Evolutionary conservation across 208 protist species (phyloP), one percentile per base, ranked within the genome.

Genomic region (Novymonas esmeraldas): DNA sequence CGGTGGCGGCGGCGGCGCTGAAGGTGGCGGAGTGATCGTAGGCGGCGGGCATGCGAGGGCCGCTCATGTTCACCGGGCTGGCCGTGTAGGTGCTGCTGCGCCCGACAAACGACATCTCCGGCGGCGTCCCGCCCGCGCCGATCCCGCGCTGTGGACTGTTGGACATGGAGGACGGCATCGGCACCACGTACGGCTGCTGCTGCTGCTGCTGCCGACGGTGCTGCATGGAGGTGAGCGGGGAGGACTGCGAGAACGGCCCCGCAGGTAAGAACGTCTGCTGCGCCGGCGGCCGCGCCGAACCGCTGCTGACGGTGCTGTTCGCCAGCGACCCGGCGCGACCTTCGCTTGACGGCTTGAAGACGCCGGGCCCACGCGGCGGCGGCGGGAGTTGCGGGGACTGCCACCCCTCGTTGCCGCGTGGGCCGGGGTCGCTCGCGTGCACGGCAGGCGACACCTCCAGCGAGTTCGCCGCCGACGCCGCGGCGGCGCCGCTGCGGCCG

Each of bases 101-200:
- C 39, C 33, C 24, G 36, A 48, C 38, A 33, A 48, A 61, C 14
- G 36, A 2, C 29, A 28, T 33, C 50, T 44, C 56, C 33, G 41
- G 52, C 50, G 39, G 64, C 49, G 28, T 18, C 20, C 52, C 49
- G 33, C 54, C 55, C 20, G 36, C 33, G 2, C 20, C 22, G 6
- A 26, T 41, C 45, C 45, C 34, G 26, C 28, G 62, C 36, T 69
- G 52, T 42, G 10, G 26, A 39, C 45, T 57, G 45, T 10, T 39
- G 39, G 28, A 24, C 39, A 38, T 48, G 6, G 54, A 46, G 0
- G 49, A 66, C 20, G 64, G 71, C 51, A 70, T 46, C 33, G 64
- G 26, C 26, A 62, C 62, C n/a, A 29, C 61, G 52, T 67, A 77
- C 28, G 42, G 58, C 57, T 64, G 63, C 50, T 62, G 62, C n/a